Conservation (phyloP, 2,329 filamentous ascomycete species). For the Microdochium nivale region DNA sequence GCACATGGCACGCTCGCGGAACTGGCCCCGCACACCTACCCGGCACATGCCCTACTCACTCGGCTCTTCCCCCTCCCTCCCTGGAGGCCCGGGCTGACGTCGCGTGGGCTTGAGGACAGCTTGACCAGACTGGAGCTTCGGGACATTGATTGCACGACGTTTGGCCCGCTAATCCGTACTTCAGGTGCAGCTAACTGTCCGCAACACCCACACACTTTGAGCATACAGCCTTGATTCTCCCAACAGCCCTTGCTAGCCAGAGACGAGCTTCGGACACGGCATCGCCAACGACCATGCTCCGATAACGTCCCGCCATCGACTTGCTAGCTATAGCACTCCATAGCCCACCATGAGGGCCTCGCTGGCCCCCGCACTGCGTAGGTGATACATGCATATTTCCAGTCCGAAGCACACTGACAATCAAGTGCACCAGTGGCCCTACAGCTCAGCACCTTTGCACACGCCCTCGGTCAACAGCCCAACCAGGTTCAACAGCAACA, state of each 20-base stretch:
- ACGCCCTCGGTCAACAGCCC: constrained; percentile 13
- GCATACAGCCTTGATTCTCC: not conserved
- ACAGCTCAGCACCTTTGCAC: constrained; percentile 1
- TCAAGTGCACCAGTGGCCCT: constrained; percentile 14
- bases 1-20: too few species aligned
- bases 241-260: not conserved
- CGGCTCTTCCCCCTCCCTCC: too few species aligned
- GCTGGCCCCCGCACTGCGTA: constrained; percentile 20
- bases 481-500: constrained; percentile 4
- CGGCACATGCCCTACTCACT: not conserved
- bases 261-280: not conserved
- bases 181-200: too few species aligned
- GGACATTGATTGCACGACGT: not conserved
- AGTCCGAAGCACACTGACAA: constrained; percentile 16
- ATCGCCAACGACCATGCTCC: not conserved
- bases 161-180: too few species aligned
- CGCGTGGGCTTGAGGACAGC: constrained; percentile 4
- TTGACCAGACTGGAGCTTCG: constrained; percentile 2
- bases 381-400: too few species aligned
- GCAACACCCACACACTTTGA: not conserved
- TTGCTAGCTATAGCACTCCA: not conserved
- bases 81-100: not conserved
- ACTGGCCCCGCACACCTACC: not conserved
- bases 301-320: not conserved
- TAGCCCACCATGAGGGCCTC: constrained; percentile 18